Conservation (phyloP, 2,329 filamentous ascomycete species). For the Zymoseptoria pseudotritici region DNA sequence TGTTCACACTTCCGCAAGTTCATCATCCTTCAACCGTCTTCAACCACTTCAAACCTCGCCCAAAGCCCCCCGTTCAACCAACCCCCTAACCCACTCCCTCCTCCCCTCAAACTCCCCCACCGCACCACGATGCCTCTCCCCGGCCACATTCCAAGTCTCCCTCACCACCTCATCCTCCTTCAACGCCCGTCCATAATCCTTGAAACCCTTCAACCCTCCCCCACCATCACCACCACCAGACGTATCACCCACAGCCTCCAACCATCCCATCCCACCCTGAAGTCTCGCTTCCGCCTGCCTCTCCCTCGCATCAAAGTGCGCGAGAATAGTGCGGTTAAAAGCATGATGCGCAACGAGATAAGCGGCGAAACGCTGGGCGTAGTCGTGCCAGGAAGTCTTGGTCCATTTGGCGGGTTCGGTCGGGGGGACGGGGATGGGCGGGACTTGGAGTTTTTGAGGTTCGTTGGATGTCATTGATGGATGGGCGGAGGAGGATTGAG, state of each 20-base stretch:
- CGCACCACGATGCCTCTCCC: conserved; percentile 52
- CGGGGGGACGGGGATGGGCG: conserved; percentile 41
- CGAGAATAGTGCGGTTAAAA: conserved; percentile 49
- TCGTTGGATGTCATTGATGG: conserved; percentile 32
- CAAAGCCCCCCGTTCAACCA: conserved; percentile 17
- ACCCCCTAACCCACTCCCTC: conserved; percentile 34
- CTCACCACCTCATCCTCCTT: conserved; percentile 59
- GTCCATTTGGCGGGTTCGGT: conserved; percentile 37
- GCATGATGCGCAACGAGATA: conserved; percentile 52
- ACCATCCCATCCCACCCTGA: conserved; percentile 42
- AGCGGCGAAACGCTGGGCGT: conserved; percentile 45
- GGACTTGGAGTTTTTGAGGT: conserved; percentile 40
- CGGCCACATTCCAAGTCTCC: conserved; percentile 53
- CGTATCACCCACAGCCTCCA: conserved; percentile 46
- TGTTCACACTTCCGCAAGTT: too few species aligned
- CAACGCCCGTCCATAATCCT: conserved; percentile 53
- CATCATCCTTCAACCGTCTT: too few species aligned
- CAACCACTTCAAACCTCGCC: conserved; percentile 5
- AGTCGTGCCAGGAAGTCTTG: conserved; percentile 43
- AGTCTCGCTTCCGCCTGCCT: conserved; percentile 31
- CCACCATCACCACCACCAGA: conserved; percentile 5
- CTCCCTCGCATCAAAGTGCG: conserved; percentile 47
- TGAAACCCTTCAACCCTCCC: conserved; percentile 39
- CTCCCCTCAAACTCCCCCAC: conserved; percentile 52
- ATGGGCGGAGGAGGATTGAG: conserved; percentile 41